These are phyloP conservation scores for Phytophthora agathidicida DNA, from an alignment of 352 stramenopile genomes.

Conservation along the genomic window DNA sequence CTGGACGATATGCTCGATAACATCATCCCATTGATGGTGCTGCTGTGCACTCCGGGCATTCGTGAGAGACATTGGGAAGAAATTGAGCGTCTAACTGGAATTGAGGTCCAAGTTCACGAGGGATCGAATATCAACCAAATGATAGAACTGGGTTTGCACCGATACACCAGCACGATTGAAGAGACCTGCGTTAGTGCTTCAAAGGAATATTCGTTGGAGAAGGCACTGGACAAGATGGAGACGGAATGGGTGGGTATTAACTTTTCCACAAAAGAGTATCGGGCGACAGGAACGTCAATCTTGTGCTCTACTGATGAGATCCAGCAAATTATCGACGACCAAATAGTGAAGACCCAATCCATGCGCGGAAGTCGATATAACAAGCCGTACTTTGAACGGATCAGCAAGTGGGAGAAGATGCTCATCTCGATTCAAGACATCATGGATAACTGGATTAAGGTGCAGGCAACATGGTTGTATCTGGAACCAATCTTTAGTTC, in stretches of 20 bases:
- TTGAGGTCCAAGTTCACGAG: slow-evolving; percentile 90
- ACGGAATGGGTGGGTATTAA: slow-evolving; percentile 92
- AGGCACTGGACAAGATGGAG: slow-evolving; percentile 94
- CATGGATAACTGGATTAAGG: slow-evolving; percentile 95
- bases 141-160: slow-evolving; percentile 86
- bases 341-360: slow-evolving; percentile 96
- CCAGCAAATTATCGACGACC: slow-evolving; percentile 94
- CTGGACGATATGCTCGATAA: slow-evolving; percentile 89
- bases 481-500: slow-evolving; percentile 94
- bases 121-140: slow-evolving; percentile 93
- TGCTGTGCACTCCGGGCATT: slow-evolving; percentile 93
- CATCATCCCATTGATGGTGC: slow-evolving; percentile 91
- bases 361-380: slow-evolving; percentile 95
- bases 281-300: slow-evolving; percentile 93
- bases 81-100: slow-evolving; percentile 87
- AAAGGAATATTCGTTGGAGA: slow-evolving; percentile 95
- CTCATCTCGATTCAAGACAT: slow-evolving; percentile 92
- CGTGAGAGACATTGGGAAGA: slow-evolving; percentile 93
- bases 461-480: slow-evolving; percentile 94
- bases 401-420: slow-evolving; percentile 91
- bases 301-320: slow-evolving; percentile 90
- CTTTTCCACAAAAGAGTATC: slow-evolving; percentile 95
- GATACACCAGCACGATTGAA: slow-evolving; percentile 90
- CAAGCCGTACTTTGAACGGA: slow-evolving; percentile 91
- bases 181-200: slow-evolving; percentile 93